Percentiles rank a stretch among this genome's conserved stretches.
Conservation (phyloP, 495 filamentous ascomycete genomes). For the Clavariopsis aquatica region DNA sequence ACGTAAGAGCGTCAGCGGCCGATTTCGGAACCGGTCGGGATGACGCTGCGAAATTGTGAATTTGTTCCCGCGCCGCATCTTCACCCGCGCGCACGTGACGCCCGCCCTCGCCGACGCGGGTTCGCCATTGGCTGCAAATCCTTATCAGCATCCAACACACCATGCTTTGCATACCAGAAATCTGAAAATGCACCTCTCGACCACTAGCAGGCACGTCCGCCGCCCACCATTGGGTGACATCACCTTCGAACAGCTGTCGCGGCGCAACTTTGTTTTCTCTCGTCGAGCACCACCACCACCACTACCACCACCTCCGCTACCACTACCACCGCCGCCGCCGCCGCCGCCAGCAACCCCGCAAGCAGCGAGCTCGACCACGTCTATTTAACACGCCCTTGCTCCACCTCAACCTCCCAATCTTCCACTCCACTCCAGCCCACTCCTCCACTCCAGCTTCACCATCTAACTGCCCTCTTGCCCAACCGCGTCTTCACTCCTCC, state of each 20-base stretch:
- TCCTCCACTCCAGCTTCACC: neutral
- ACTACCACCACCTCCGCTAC: too few relatives aligned
- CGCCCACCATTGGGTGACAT: conserved; percentile 4
- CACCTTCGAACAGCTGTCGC: conserved; percentile 17
- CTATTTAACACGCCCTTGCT: conserved; percentile 19
- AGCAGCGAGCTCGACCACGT: neutral
- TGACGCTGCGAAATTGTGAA: conserved; percentile 35
- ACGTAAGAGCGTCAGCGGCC: conserved; percentile 16
- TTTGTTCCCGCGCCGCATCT: neutral
- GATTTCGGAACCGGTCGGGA: conserved; percentile 15
- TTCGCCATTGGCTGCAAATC: conserved; percentile 16
- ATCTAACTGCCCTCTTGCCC: neutral
- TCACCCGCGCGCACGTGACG: conserved; percentile 3
- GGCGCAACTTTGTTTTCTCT: conserved; percentile 23
- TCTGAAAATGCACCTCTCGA: conserved; percentile 6
- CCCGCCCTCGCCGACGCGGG: neutral
- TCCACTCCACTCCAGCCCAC: neutral
- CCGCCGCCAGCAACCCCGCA: conserved; percentile 12
- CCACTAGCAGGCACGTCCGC: conserved; percentile 9
- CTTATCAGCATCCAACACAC: conserved; percentile 34
- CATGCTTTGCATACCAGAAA: conserved; percentile 33
- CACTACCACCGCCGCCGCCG: too few relatives aligned
- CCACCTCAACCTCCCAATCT: conserved; percentile 1
- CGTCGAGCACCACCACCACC: neutral
- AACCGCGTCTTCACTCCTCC: neutral